Evolutionary conservation across 805 yeast genomes (phyloP).

Genomic region (Ogataea naganishii): DNA sequence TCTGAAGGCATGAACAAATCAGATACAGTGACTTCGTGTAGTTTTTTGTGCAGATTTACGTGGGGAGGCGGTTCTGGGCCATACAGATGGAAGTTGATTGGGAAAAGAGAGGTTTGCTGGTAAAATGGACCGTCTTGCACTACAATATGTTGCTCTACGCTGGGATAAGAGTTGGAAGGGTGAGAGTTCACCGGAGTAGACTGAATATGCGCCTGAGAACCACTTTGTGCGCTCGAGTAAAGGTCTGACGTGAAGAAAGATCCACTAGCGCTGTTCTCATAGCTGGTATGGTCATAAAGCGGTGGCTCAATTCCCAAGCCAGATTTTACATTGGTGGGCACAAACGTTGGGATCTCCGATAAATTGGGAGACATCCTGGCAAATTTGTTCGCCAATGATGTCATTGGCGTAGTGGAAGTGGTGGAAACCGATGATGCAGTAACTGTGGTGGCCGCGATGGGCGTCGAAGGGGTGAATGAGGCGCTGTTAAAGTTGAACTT

Average conservation of each 20-base stretch:
- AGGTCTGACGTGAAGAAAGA: no score
- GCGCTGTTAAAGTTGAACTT: constrained; percentile 49
- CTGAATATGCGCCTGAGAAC: no score
- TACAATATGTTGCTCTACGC: constrained; percentile 1
- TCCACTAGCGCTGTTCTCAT: no score
- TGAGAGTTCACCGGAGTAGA: no score
- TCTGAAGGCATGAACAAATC: constrained; percentile 66
- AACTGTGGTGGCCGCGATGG: no score
- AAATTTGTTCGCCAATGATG: constrained; percentile 26
- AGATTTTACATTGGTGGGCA: constrained; percentile 27
- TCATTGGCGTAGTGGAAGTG: constrained; percentile 29
- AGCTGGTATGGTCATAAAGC: no score
- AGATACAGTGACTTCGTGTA: constrained; percentile 64
- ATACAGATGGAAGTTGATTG: constrained; percentile 76
- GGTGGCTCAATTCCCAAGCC: constrained; percentile 6
- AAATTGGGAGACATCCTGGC: constrained; percentile 40
- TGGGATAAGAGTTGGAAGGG: no score
- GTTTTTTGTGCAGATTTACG: constrained; percentile 45
- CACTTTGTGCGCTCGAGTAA: no score
- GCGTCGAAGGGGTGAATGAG: constrained; percentile 38
- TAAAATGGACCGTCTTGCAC: constrained; percentile 19
- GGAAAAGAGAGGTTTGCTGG: constrained; percentile 31
- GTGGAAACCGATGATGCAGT: no score
- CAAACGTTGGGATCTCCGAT: constrained; percentile 38
- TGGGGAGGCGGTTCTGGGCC: constrained; percentile 86